Conservation (phyloP, 495 filamentous ascomycete species). For the Amphirosellinia nigrospora region DNA sequence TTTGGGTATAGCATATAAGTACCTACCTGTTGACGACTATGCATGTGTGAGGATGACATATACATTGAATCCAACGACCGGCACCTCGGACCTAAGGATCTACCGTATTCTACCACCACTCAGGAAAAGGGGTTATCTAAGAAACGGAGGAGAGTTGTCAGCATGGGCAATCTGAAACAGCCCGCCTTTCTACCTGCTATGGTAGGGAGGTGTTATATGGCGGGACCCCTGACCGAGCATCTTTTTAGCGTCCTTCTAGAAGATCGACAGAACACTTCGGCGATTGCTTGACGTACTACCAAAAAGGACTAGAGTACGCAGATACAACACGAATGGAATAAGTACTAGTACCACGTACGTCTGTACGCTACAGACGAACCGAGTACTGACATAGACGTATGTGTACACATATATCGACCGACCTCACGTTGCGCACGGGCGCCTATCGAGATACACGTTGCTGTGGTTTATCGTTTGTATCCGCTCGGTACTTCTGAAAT, state of each 20-base stretch:
- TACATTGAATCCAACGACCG: neutral
- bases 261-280: slow-evolving; percentile 21
- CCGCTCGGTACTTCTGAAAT: slow-evolving; percentile 5
- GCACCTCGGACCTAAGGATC: neutral
- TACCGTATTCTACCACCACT: neutral
- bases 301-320: slow-evolving; percentile 11
- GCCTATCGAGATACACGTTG: neutral
- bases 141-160: slow-evolving; percentile 19
- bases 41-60: neutral
- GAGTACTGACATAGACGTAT: neutral
- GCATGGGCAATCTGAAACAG: slow-evolving; percentile 24
- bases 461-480: neutral
- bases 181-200: slow-evolving; percentile 3
- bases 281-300: slow-evolving; percentile 4
- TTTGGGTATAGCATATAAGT: neutral
- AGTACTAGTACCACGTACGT: neutral
- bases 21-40: too few species aligned
- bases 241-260: slow-evolving; percentile 26
- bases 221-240: slow-evolving; percentile 6
- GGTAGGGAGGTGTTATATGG: neutral
- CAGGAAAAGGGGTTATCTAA: slow-evolving; percentile 12
- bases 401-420: neutral
- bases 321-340: neutral
- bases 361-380: neutral
- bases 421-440: slow-evolving; percentile 16